Evolutionary conservation across 495 filamentous ascomycete genomes (phyloP).

Genomic region (Melanomma pulvis-pyrius): DNA sequence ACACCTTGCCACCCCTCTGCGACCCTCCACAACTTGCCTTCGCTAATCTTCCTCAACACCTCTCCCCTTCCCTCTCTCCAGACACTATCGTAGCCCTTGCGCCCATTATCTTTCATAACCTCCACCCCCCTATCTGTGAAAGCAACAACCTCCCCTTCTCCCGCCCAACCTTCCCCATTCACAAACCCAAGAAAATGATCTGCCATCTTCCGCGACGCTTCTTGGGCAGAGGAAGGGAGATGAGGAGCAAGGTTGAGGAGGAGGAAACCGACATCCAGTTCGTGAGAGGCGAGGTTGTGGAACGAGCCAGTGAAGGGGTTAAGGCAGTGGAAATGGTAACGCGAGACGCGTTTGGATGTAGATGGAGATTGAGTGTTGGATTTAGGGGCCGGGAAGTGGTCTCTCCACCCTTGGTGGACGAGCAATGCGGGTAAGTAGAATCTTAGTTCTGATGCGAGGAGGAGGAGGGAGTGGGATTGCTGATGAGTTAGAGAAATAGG

Average conservation of each 20-base stretch:
- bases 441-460: conserved; percentile 20
- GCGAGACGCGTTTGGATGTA: neutral
- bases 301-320: conserved; percentile 20
- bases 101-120: neutral
- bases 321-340: conserved; percentile 22
- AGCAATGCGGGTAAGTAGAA: conserved; percentile 19
- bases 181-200: conserved; percentile 20
- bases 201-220: neutral
- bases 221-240: neutral
- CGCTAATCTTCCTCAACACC: conserved; percentile 20
- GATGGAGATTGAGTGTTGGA: neutral
- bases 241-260: conserved; percentile 6
- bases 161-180: conserved; percentile 21
- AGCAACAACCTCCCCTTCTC: conserved; percentile 6
- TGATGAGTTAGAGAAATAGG: neutral
- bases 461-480: neutral
- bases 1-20: conserved; percentile 31
- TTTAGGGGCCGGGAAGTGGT: neutral
- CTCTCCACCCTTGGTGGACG: conserved; percentile 6
- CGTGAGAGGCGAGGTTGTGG: conserved; percentile 16
- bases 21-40: conserved; percentile 15
- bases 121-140: conserved; percentile 2
- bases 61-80: conserved; percentile 16
- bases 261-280: conserved; percentile 26
- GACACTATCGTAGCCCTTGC: conserved; percentile 13